Evolutionary conservation across 108 stramenopile species (phyloP).

Genomic region (Nannochloropsis oceanica): DNA sequence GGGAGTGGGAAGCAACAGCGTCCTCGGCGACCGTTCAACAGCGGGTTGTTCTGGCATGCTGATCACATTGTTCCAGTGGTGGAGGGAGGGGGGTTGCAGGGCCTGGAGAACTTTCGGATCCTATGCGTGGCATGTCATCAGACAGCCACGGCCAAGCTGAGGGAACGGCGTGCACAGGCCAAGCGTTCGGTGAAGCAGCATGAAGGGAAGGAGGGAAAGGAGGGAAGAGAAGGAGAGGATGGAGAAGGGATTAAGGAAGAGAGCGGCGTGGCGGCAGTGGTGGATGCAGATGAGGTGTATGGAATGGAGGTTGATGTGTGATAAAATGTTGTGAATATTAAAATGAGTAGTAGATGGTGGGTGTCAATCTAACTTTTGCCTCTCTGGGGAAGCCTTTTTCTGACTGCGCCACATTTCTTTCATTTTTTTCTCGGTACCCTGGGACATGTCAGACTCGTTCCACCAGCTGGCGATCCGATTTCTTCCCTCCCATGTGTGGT

Average conservation of each 20-base stretch:
- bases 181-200: not conserved
- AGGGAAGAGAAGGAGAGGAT: not conserved
- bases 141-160: not conserved
- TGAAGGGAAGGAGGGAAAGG: not conserved
- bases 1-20: not conserved
- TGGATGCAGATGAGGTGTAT: not conserved
- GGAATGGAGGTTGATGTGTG: not conserved
- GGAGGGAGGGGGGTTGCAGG: constrained; percentile 16
- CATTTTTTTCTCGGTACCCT: too few relatives aligned
- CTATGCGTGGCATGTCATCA: constrained; percentile 19
- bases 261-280: not conserved
- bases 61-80: constrained; percentile 23
- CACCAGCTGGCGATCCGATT: too few relatives aligned
- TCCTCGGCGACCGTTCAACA: not conserved
- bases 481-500: too few relatives aligned
- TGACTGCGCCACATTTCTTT: too few relatives aligned
- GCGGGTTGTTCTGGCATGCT: constrained; percentile 16
- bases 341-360: not conserved
- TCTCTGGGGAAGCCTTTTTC: too few relatives aligned
- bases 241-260: not conserved
- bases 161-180: not conserved
- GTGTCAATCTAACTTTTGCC: too few relatives aligned
- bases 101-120: constrained; percentile 14
- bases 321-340: too few relatives aligned
- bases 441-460: too few relatives aligned